These are phyloP conservation scores for Themeda triandra DNA, from an alignment of 176 grass and related monocot species.

Conservation along the genomic window DNA sequence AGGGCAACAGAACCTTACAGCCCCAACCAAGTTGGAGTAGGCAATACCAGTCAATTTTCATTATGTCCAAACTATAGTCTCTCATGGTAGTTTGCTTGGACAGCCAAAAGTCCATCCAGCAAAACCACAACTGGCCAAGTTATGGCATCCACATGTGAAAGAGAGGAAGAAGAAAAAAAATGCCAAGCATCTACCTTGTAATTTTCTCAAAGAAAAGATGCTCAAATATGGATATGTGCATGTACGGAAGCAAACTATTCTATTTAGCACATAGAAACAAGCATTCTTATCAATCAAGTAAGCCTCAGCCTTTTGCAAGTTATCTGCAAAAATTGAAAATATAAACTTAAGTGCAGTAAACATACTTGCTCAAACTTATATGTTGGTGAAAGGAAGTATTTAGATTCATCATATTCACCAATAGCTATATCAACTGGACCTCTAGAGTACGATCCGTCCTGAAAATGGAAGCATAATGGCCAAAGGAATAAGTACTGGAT, in stretches of 20 bases:
- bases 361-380: slow-evolving; percentile 97
- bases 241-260: neutral
- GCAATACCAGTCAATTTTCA: neutral
- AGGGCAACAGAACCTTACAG: neutral
- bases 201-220: neutral
- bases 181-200: neutral
- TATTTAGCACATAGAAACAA: slow-evolving; percentile 16
- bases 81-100: neutral
- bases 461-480: slow-evolving; percentile 27
- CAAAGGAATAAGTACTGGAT: neutral
- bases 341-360: slow-evolving; percentile 21
- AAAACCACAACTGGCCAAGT: neutral
- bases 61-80: neutral
- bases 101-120: neutral
- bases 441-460: slow-evolving; percentile 99
- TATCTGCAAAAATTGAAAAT: neutral
- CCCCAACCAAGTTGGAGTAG: neutral
- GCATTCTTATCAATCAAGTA: slow-evolving; percentile 5
- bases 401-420: slow-evolving; percentile 77
- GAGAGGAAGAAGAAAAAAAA: neutral
- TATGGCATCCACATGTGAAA: neutral
- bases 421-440: slow-evolving; percentile 76
- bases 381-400: slow-evolving; percentile 84
- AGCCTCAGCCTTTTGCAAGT: neutral
- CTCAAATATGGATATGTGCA: neutral